These are phyloP conservation scores for Calycina herbarum DNA, from an alignment of 2,329 filamentous ascomycete genomes.

Conservation along the genomic window DNA sequence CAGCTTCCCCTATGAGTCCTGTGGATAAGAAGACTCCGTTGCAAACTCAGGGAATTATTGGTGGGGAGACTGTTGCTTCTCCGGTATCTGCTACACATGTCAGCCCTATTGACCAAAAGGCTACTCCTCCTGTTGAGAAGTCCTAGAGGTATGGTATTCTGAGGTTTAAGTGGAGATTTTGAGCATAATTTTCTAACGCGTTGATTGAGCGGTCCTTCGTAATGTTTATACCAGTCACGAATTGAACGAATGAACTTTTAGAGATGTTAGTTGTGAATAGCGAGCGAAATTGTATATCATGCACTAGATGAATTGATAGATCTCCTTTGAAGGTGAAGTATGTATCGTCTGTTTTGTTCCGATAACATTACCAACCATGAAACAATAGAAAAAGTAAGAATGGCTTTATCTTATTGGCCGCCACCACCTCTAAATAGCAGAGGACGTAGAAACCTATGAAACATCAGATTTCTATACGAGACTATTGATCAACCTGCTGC, in stretches of 20 bases:
- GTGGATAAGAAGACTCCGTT: constrained; percentile 25
- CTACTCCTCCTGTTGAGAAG: constrained; percentile 7
- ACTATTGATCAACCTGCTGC: no score
- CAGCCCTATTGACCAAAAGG: constrained; percentile 14
- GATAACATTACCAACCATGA: no score
- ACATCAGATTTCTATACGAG: no score
- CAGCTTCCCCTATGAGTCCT: constrained; percentile 29
- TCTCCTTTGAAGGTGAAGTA: neutral
- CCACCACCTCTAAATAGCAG: no score
- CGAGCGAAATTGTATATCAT: neutral
- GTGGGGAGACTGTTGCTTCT: constrained; percentile 29
- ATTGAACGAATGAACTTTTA: neutral
- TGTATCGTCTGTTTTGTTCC: no score
- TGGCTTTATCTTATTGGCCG: no score
- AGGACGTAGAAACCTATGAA: no score
- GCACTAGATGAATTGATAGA: neutral
- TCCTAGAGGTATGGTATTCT: neutral
- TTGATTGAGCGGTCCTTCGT: neutral
- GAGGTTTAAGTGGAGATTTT: neutral
- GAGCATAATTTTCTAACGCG: neutral
- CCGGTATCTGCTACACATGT: constrained; percentile 23
- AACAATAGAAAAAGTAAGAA: no score
- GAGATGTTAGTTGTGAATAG: neutral
- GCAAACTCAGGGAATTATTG: constrained; percentile 32
- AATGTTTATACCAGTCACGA: constrained; percentile 4